Conservation (phyloP, 177 flowering plant genomes). For the Vitis hybrid region DNA sequence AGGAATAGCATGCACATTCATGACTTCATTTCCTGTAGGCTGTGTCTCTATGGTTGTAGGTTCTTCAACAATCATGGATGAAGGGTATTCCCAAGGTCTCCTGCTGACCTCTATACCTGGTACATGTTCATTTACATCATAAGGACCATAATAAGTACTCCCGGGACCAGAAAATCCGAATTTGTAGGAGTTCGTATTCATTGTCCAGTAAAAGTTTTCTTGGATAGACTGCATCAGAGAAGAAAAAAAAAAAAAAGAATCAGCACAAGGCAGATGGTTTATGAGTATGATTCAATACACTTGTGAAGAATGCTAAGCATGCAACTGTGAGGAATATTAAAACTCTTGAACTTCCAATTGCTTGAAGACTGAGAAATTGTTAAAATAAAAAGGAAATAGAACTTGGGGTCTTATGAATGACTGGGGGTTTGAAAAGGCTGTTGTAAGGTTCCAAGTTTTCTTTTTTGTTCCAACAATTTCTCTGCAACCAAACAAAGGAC, state of each 20-base stretch:
- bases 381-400: too few species aligned
- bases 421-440: too few species aligned
- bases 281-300: not conserved
- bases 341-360: too few species aligned
- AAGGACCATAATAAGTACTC: constrained; percentile 26
- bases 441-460: not conserved
- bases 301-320: not conserved
- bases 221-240: constrained; percentile 12
- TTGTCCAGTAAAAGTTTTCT: constrained; percentile 37
- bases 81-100: constrained; percentile 32
- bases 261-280: not conserved
- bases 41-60: constrained; percentile 16
- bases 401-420: too few species aligned
- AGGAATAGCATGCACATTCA: constrained; percentile 19
- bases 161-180: constrained; percentile 30
- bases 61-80: constrained; percentile 18
- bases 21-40: constrained; percentile 13
- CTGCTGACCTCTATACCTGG: constrained; percentile 27
- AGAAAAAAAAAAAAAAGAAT: not conserved
- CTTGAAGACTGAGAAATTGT: too few species aligned
- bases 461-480: not conserved
- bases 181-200: constrained; percentile 35
- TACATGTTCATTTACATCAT: constrained; percentile 30
- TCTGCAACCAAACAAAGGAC: not conserved
- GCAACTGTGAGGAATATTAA: not conserved